Percentiles rank a stretch among this genome's conserved stretches.
Evolutionary conservation across 192 early-diverging fungal species (phyloP).

Genomic region (Coemansia sp.): DNA sequence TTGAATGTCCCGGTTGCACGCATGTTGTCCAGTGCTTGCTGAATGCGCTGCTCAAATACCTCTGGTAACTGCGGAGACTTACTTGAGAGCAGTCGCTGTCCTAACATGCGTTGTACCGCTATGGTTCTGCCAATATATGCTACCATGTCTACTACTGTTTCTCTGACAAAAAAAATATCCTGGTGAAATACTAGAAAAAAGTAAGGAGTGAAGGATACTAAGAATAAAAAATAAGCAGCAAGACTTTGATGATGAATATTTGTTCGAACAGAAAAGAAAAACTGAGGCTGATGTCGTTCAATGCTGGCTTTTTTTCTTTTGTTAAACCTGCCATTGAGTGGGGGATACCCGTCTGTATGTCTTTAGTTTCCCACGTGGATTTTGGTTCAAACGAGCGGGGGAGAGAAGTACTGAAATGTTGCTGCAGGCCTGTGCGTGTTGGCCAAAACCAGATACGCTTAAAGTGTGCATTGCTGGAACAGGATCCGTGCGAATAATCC

Average conservation of each 20-base stretch:
- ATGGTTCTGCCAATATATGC: background rate
- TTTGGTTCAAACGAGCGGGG: background rate
- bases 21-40: conserved; percentile 56
- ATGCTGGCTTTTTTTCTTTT: too few species aligned
- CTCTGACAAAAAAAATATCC: background rate
- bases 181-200: background rate
- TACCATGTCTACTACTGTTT: background rate
- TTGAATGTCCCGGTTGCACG: conserved; percentile 65
- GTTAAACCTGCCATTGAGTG: background rate
- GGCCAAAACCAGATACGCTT: background rate
- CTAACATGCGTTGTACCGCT: background rate
- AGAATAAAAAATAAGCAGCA: background rate
- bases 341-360: too few species aligned
- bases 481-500: background rate
- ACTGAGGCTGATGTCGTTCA: background rate
- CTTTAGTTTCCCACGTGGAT: background rate
- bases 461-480: background rate
- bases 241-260: background rate
- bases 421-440: background rate
- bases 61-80: conserved; percentile 23
- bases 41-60: conserved; percentile 45
- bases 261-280: background rate
- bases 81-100: conserved; percentile 4
- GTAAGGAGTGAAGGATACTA: background rate
- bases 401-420: background rate